Percentiles rank a stretch among this genome's conserved stretches.
phyloP scores from a whole-genome alignment of 805 yeast genomes.

The Kazachstania taianensis region DNA sequence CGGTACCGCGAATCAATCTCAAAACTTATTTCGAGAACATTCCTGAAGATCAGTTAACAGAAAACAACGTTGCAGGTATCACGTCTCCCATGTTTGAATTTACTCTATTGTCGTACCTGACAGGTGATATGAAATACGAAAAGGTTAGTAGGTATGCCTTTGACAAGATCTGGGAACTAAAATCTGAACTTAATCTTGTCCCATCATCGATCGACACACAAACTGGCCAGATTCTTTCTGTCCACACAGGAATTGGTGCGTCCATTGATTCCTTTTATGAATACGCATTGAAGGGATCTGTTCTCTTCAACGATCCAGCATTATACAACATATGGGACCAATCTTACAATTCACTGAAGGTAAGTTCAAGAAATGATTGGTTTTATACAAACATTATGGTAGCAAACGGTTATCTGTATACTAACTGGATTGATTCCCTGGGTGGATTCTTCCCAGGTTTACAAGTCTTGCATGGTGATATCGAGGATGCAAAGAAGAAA shows the following conservation, averaged over 20 bases:
- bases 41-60: slow-evolving; percentile 38
- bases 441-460: slow-evolving; percentile 87
- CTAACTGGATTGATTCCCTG: slow-evolving; percentile 75
- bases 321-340: slow-evolving; percentile 46
- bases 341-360: slow-evolving; percentile 49
- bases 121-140: slow-evolving; percentile 67
- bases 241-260: slow-evolving; percentile 77
- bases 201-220: slow-evolving; percentile 70
- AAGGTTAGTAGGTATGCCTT: slow-evolving; percentile 51
- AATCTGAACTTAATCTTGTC: slow-evolving; percentile 52
- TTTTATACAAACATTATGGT: slow-evolving; percentile 48
- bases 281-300: slow-evolving; percentile 68
- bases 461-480: slow-evolving; percentile 67
- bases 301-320: slow-evolving; percentile 56
- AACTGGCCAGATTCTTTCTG: slow-evolving; percentile 44
- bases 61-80: slow-evolving; percentile 84
- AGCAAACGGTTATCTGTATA: slow-evolving; percentile 37
- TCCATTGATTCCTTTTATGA: slow-evolving; percentile 87
- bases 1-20: slow-evolving; percentile 72
- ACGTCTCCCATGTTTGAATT: slow-evolving; percentile 77
- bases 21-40: slow-evolving; percentile 30
- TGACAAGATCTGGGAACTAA: slow-evolving; percentile 56
- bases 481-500: slow-evolving; percentile 50
- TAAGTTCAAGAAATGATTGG: slow-evolving; percentile 43
- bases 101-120: slow-evolving; percentile 60